A percentile compares a stretch with the other conserved stretches of the same genome.
Conservation (phyloP, 2,329 filamentous ascomycete genomes). For the Hypoxylon sp. region DNA sequence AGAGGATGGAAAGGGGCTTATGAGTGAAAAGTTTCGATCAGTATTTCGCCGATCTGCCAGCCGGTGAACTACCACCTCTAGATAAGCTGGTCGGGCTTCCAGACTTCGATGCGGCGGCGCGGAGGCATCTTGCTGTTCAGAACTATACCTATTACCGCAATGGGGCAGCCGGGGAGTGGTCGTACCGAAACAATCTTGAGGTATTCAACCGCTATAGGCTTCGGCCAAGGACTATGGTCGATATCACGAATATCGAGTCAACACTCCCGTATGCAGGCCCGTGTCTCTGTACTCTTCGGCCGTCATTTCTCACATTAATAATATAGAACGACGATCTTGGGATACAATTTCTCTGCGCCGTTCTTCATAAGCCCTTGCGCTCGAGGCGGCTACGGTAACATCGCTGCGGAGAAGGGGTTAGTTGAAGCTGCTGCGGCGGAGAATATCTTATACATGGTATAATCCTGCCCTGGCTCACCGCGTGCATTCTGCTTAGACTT, state of each 20-base stretch:
- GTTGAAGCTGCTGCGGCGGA: slow-evolving; percentile 59
- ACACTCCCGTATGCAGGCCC: slow-evolving; percentile 51
- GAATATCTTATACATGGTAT: slow-evolving; percentile 60
- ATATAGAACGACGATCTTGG: slow-evolving; percentile 58
- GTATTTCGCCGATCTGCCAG: slow-evolving; percentile 55
- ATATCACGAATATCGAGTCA: slow-evolving; percentile 62
- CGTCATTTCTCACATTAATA: slow-evolving; percentile 27
- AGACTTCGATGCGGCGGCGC: slow-evolving; percentile 69
- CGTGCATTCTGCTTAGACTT: not conserved
- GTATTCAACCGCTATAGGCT: slow-evolving; percentile 65
- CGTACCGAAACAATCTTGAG: slow-evolving; percentile 71
- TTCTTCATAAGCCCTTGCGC: slow-evolving; percentile 62
- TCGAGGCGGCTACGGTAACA: slow-evolving; percentile 57
- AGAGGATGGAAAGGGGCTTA: slow-evolving; percentile 17
- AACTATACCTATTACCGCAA: slow-evolving; percentile 72
- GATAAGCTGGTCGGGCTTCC: slow-evolving; percentile 64
- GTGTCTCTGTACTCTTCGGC: not conserved
- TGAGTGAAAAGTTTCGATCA: slow-evolving; percentile 55
- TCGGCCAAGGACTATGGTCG: slow-evolving; percentile 65
- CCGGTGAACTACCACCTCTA: slow-evolving; percentile 59
- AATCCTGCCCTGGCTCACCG: not conserved
- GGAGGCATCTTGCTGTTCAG: slow-evolving; percentile 61
- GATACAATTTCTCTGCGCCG: slow-evolving; percentile 61
- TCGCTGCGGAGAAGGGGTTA: slow-evolving; percentile 58
- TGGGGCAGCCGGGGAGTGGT: slow-evolving; percentile 69